A percentile compares a stretch with the other conserved stretches of the same genome.
phyloP scores from a whole-genome alignment of 2,329 filamentous ascomycete genomes.

The Coniosporium tulheliwenetii region DNA sequence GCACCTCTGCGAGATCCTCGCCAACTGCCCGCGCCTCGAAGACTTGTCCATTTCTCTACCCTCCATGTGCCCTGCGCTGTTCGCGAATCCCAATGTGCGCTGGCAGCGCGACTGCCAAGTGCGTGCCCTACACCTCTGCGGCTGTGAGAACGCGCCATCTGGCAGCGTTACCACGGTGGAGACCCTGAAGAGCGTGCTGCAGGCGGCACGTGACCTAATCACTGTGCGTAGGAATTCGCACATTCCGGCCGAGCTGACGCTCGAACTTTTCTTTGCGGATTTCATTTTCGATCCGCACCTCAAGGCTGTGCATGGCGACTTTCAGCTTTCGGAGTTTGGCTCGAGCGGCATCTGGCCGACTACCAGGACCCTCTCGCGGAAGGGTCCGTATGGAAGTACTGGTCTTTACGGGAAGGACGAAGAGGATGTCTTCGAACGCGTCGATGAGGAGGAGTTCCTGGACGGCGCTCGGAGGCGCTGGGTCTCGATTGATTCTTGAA shows the following conservation, averaged over 20 bases:
- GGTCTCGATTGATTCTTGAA: constrained; percentile 20
- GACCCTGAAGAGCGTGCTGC: constrained; percentile 23
- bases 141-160: constrained; percentile 18
- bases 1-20: constrained; percentile 32
- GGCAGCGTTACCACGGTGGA: constrained; percentile 16
- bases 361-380: constrained; percentile 18
- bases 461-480: constrained; percentile 17
- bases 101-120: constrained; percentile 33
- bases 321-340: constrained; percentile 25
- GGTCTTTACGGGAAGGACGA: constrained; percentile 33
- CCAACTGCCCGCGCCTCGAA: constrained; percentile 28
- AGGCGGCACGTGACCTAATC: constrained; percentile 25
- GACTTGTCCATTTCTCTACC: constrained; percentile 33
- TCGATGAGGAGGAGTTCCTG: constrained; percentile 22
- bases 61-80: constrained; percentile 30
- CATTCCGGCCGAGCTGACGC: constrained; percentile 22
- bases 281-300: constrained; percentile 34
- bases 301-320: constrained; percentile 31
- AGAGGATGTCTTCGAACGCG: constrained; percentile 24
- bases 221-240: constrained; percentile 19
- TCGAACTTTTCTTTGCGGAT: constrained; percentile 35
- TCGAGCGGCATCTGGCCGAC: constrained; percentile 26
- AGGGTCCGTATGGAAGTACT: constrained; percentile 33
- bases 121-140: constrained; percentile 31
- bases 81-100: constrained; percentile 25